Evolutionary conservation across 352 stramenopile species (phyloP).

Genomic region (Thraustotheca clavata): DNA sequence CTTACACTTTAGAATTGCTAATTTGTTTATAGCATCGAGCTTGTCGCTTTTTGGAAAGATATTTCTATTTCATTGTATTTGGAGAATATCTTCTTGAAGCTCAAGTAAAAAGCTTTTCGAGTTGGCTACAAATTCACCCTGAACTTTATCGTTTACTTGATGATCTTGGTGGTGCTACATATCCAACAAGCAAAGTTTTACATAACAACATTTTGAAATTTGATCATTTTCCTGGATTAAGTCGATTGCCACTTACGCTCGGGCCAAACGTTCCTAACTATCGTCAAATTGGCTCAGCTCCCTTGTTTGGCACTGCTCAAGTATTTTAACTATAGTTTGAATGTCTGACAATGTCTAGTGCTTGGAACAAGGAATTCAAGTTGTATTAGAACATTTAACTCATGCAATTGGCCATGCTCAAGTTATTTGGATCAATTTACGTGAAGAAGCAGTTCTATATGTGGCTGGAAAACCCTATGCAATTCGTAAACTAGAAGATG

Average conservation of each 20-base stretch:
- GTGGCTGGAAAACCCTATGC: slow-evolving; percentile 79
- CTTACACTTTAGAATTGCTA: slow-evolving; percentile 2
- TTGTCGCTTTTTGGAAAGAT: slow-evolving; percentile 78
- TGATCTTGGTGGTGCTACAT: slow-evolving; percentile 65
- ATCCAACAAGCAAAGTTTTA: slow-evolving; percentile 76
- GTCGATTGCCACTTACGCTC: slow-evolving; percentile 49
- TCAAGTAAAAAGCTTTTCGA: slow-evolving; percentile 43
- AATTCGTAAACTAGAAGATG: slow-evolving; percentile 63
- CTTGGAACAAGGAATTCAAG: slow-evolving; percentile 57
- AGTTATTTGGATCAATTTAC: slow-evolving; percentile 86
- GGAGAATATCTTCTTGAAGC: slow-evolving; percentile 58
- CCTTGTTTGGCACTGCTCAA: slow-evolving; percentile 80
- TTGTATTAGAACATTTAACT: slow-evolving; percentile 52
- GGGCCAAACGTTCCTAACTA: slow-evolving; percentile 80
- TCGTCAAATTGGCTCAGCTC: slow-evolving; percentile 61
- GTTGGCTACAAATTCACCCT: slow-evolving; percentile 65
- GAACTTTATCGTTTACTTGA: slow-evolving; percentile 69
- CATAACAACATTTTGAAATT: slow-evolving; percentile 79
- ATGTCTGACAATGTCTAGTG: slow-evolving; percentile 23
- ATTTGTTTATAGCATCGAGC: slow-evolving; percentile 46
- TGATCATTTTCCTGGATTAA: slow-evolving; percentile 84
- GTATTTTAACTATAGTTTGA: slow-evolving; percentile 24
- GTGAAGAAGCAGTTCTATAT: slow-evolving; percentile 88
- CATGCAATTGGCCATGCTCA: slow-evolving; percentile 36
- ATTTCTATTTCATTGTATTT: slow-evolving; percentile 86